Percentiles rank a stretch among this genome's conserved stretches.
Evolutionary conservation across 2,329 filamentous ascomycete species (phyloP).

Genomic region (Colletotrichum trifolii): DNA sequence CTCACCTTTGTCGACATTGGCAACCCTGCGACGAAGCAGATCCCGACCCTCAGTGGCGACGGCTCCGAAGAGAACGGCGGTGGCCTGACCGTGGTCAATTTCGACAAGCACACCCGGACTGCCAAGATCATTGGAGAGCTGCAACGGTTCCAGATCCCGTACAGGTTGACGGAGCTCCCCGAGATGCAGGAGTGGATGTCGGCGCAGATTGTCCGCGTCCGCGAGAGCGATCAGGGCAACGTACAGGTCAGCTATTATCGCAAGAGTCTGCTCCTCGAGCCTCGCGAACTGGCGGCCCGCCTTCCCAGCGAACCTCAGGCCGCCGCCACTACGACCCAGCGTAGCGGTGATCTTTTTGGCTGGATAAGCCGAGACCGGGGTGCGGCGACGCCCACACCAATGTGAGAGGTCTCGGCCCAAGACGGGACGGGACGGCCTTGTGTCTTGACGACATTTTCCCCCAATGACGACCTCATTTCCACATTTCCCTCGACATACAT

Average conservation of each 20-base stretch:
- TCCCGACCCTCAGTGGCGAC: constrained; percentile 62
- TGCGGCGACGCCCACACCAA: constrained; percentile 33
- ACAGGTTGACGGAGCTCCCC: constrained; percentile 82
- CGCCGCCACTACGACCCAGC: constrained; percentile 39
- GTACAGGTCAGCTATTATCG: constrained; percentile 77
- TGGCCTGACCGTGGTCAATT: constrained; percentile 90
- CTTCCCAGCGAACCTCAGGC: constrained; percentile 45
- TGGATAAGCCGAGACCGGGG: constrained; percentile 63
- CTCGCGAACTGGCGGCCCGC: constrained; percentile 63
- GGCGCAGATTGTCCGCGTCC: constrained; percentile 81
- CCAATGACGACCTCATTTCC: constrained; percentile 26
- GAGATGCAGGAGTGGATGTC: constrained; percentile 96
- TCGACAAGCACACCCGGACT: constrained; percentile 95
- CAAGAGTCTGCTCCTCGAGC: constrained; percentile 86
- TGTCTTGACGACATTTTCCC: constrained; percentile 15
- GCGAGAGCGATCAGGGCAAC: constrained; percentile 65
- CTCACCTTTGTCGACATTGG: constrained; percentile 96
- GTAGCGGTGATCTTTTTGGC: constrained; percentile 57
- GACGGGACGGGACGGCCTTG: no score
- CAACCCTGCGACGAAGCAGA: constrained; percentile 85
- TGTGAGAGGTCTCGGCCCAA: constrained; percentile 14
- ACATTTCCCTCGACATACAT: constrained; percentile 27
- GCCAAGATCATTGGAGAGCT: constrained; percentile 96
- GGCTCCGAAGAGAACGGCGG: constrained; percentile 68
- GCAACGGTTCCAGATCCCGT: constrained; percentile 95